These are phyloP conservation scores for Sporopachydermia lactativora DNA, from an alignment of 805 yeast genomes.

Conservation along the genomic window DNA sequence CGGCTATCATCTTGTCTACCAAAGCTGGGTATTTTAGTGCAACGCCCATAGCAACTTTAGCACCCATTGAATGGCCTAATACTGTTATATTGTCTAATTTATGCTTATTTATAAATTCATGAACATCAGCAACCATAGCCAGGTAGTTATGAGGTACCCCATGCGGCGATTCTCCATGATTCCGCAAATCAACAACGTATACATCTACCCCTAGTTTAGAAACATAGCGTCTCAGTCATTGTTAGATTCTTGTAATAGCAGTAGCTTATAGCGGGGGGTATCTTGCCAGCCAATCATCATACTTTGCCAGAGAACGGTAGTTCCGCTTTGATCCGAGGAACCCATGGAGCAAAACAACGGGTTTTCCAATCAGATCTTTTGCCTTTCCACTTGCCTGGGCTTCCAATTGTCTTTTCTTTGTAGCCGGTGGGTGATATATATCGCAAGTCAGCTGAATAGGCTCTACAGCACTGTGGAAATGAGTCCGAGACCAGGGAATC, in stretches of 20 bases:
- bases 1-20: constrained; percentile 28
- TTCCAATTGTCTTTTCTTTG: background rate
- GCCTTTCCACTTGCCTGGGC: background rate
- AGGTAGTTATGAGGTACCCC: constrained; percentile 31
- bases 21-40: constrained; percentile 26
- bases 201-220: constrained; percentile 16
- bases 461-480: background rate
- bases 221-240: constrained; percentile 13
- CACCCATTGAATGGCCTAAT: constrained; percentile 50
- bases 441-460: background rate
- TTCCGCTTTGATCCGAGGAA: constrained; percentile 35
- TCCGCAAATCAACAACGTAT: constrained; percentile 35
- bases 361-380: constrained; percentile 9
- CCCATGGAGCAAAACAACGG: constrained; percentile 38
- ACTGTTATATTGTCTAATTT: constrained; percentile 20
- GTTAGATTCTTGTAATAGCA: background rate
- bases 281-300: constrained; percentile 19
- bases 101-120: constrained; percentile 20
- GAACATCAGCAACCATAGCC: constrained; percentile 29
- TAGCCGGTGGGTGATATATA: background rate
- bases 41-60: constrained; percentile 36
- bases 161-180: constrained; percentile 38
- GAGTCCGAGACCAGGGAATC: background rate
- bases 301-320: constrained; percentile 19
- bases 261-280: background rate